Percentiles rank a stretch among this genome's conserved stretches.
Evolutionary conservation across 2,329 filamentous ascomycete genomes (phyloP).

Genomic region (Exophiala spinifera): DNA sequence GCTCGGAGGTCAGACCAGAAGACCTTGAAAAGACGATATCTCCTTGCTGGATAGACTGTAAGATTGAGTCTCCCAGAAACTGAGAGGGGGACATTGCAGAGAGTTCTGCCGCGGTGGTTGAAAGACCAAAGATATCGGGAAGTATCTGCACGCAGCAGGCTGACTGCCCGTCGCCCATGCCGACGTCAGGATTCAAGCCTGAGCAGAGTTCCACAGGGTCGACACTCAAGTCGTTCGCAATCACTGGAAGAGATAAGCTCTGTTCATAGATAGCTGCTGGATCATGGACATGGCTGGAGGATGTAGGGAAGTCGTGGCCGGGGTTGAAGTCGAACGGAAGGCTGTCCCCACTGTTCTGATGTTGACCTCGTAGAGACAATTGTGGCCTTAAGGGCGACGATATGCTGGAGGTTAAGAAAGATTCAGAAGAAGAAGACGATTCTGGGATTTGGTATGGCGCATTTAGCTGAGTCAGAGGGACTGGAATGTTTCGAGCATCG

Average conservation of each 20-base stretch:
- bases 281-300: not conserved
- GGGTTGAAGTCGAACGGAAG: constrained; percentile 4
- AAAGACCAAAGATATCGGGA: not conserved
- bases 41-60: not conserved
- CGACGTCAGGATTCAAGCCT: not conserved
- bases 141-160: not conserved
- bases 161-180: not conserved
- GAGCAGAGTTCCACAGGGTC: not conserved
- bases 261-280: not conserved
- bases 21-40: not conserved
- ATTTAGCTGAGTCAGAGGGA: not conserved
- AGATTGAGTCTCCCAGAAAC: not conserved
- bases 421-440: not conserved
- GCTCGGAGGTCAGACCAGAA: not conserved
- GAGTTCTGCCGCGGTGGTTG: not conserved
- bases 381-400: not conserved
- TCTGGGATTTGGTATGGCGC: not conserved
- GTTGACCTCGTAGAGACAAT: not conserved
- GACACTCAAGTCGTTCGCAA: not conserved
- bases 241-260: not conserved
- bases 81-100: not conserved
- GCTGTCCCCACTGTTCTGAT: not conserved
- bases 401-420: not conserved
- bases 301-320: not conserved
- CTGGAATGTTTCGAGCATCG: not conserved